These are phyloP conservation scores for Tagetes erecta DNA, from an alignment of 129 eudicot genomes.

Conservation along the genomic window DNA sequence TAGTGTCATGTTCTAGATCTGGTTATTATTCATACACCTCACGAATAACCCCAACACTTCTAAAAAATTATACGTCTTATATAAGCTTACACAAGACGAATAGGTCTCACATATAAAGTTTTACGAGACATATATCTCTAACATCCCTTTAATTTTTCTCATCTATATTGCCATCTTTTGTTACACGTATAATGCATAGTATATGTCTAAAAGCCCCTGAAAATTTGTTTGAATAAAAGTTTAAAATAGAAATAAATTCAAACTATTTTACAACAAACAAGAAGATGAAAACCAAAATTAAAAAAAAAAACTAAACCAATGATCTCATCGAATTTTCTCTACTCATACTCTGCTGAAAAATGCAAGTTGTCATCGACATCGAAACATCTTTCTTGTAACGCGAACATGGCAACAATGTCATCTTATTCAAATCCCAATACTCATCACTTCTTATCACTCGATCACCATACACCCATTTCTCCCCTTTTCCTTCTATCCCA, in stretches of 20 bases:
- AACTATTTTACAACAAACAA: conserved; percentile 3
- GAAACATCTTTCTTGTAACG: conserved; percentile 39
- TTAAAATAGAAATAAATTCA: neutral
- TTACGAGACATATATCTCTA: too few species aligned
- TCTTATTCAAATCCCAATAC: conserved; percentile 56
- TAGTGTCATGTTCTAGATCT: too few species aligned
- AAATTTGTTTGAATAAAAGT: too few species aligned
- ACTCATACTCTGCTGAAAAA: conserved; percentile 47
- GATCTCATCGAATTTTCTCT: conserved; percentile 36
- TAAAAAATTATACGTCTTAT: too few species aligned
- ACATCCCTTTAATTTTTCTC: too few species aligned
- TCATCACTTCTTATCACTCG: conserved; percentile 50
- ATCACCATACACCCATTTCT: conserved; percentile 66
- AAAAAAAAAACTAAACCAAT: conserved; percentile 27
- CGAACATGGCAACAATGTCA: conserved; percentile 40
- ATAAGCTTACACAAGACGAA: too few species aligned
- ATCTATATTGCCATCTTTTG: too few species aligned
- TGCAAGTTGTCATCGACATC: conserved; percentile 34
- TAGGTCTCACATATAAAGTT: too few species aligned
- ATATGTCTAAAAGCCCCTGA: too few species aligned
- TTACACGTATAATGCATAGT: too few species aligned
- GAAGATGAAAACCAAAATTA: neutral
- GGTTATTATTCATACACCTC: too few species aligned
- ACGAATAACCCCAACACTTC: too few species aligned
- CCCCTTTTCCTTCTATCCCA: conserved; percentile 42